Base-by-base conservation (phyloP, 2,329 filamentous ascomycete species). In the Lecanicillium sp. region DNA sequence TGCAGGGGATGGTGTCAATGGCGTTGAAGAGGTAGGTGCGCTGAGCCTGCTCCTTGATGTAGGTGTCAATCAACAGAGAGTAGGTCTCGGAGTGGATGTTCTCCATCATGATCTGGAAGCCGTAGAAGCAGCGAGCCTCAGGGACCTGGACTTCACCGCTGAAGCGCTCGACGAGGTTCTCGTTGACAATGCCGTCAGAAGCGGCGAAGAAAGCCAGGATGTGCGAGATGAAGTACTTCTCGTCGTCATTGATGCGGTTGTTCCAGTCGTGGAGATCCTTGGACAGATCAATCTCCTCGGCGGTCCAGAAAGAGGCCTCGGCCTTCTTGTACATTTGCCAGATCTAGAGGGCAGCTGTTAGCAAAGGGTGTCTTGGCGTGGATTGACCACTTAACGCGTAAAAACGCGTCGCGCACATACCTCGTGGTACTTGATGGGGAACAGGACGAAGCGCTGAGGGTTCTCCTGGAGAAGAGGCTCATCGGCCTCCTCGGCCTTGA, bases 251-350 rank as follows among this genome's bases (percentile, higher is more conserved):
- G 53, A 98, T 72, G 54, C 84, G 84, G 75, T 96, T 94, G 77
- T 95, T 94, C 92, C 92, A 98, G 72, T 98, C 92, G 72, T 96
- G 87, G 43, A 97, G 76, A 64, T 98, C 92, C 72, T 98, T 98
- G 57, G 90, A 97, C 37, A 98, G 79, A 67, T 98, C 92, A 54
- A 98, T 97, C 74, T 98, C 92, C 66, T 98, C 92, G 37, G 92
- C 92, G 30, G 92, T 98, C 92, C 92, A 98, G 82, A 98, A 98
- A 31, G 92, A 97, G 38, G 92, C 92, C 66, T 98, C 90, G 50
- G 89, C 89, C 73, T 97, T 97, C 81, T 98, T 98, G 80, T 98
- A 98, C 90, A 97, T 97, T 68, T 97, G 90, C 92, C 92, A 98
- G 66, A 96, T 94, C 89, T 96, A 49, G 45, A 38, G 45, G 37